phyloP scores from a whole-genome alignment of 2,329 filamentous ascomycete genomes.

The Aspergillus chevalieri region DNA sequence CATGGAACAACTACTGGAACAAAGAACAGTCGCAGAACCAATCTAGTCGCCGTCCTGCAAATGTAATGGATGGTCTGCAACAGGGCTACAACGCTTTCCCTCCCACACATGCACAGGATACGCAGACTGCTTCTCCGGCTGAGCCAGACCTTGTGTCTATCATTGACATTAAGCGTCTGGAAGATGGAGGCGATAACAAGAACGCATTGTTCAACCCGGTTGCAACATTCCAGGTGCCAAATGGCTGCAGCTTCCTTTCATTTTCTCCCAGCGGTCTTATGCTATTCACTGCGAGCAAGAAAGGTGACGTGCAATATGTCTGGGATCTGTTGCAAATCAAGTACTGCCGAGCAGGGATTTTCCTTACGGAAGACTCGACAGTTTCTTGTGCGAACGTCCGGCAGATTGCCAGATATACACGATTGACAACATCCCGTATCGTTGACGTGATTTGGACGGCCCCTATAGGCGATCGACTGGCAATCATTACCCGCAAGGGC shows the following conservation, averaged over 20 bases:
- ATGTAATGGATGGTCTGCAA: conserved; percentile 22
- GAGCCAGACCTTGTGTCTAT: conserved; percentile 44
- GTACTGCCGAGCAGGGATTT: conserved; percentile 34
- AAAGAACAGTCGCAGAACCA: conserved; percentile 32
- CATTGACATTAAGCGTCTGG: conserved; percentile 40
- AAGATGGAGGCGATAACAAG: conserved; percentile 33
- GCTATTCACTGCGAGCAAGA: conserved; percentile 43
- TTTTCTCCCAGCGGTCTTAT: conserved; percentile 44
- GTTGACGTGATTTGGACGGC: conserved; percentile 84
- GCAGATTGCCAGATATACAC: conserved; percentile 79
- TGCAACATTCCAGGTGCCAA: conserved; percentile 43
- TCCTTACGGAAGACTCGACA: conserved; percentile 31
- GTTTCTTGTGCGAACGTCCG: conserved; percentile 51
- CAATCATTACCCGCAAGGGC: conserved; percentile 88
- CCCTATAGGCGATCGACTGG: conserved; percentile 73
- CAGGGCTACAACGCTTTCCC: conserved; percentile 36
- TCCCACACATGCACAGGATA: conserved; percentile 42
- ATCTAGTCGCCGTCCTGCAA: conserved; percentile 24
- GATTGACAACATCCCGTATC: conserved; percentile 86
- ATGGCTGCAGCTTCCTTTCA: conserved; percentile 46
- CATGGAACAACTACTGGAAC: conserved; percentile 48
- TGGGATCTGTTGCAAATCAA: conserved; percentile 47
- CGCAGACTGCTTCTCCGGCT: conserved; percentile 25
- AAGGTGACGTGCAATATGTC: conserved; percentile 46
- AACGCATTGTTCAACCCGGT: conserved; percentile 30